A percentile compares a stretch with the other conserved stretches of the same genome.
phyloP scores from a whole-genome alignment of 106 monocot genomes.

The Acorus gramineus region DNA sequence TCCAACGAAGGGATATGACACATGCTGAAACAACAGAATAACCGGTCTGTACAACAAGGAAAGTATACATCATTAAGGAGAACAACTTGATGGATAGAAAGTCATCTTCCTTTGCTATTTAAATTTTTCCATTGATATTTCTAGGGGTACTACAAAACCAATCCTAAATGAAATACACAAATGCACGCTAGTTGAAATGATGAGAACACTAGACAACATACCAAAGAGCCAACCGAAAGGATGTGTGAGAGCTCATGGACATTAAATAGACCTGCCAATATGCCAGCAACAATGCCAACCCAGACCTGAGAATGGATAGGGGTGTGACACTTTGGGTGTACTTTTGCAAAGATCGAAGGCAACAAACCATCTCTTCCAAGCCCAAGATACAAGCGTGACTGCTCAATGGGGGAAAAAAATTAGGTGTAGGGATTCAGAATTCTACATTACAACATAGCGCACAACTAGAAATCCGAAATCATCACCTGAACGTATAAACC shows the following conservation, averaged over 20 bases:
- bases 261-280: conserved; percentile 83
- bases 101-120: not conserved
- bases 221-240: conserved; percentile 93
- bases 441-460: too few relatives aligned
- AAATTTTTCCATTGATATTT: too few relatives aligned
- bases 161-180: not conserved
- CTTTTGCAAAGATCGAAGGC: conserved; percentile 74
- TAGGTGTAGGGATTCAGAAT: not conserved
- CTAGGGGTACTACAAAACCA: too few relatives aligned
- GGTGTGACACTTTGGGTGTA: conserved; percentile 74
- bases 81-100: not conserved
- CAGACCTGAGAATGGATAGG: conserved; percentile 88
- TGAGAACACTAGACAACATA: conserved; percentile 15
- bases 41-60: conserved; percentile 52
- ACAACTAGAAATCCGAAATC: not conserved
- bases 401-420: conserved; percentile 9
- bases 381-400: conserved; percentile 95
- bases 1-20: conserved; percentile 82
- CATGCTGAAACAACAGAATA: conserved; percentile 98
- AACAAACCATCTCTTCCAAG: conserved; percentile 94
- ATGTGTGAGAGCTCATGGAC: conserved; percentile 87
- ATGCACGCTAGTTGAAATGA: not conserved
- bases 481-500: conserved; percentile 94
- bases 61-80: not conserved
- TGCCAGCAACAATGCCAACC: conserved; percentile 79